These are phyloP conservation scores for Termitomyces sp. DNA, from an alignment of 768 basidiomycete genomes.

Conservation along the genomic window DNA sequence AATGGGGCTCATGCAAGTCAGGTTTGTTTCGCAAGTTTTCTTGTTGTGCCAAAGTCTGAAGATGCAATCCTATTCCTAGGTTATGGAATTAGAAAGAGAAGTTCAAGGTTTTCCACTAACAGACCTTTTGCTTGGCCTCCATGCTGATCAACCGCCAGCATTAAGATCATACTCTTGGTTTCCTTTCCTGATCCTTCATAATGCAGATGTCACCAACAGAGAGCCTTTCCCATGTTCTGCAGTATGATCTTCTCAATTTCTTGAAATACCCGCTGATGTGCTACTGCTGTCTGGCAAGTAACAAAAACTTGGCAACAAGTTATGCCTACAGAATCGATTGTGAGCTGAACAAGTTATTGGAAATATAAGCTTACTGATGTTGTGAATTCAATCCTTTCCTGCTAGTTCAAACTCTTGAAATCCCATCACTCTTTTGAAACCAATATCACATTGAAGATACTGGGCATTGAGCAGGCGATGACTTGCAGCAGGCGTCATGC, in stretches of 20 bases:
- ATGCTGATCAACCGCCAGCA: conserved; percentile 20
- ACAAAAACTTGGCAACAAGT: conserved; percentile 20
- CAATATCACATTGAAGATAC: neutral
- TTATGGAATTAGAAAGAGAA: no score
- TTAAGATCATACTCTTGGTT: conserved; percentile 17
- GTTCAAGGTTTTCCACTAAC: conserved; percentile 7
- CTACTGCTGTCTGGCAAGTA: conserved; percentile 18
- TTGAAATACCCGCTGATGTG: conserved; percentile 21
- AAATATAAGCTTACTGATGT: neutral
- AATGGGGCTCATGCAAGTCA: conserved; percentile 23
- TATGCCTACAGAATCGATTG: conserved; percentile 13
- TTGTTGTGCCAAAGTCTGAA: conserved; percentile 11
- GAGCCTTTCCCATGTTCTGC: conserved; percentile 19
- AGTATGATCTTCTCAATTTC: conserved; percentile 20
- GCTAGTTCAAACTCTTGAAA: neutral
- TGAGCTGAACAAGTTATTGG: no score
- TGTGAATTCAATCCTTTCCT: neutral
- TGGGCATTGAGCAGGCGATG: neutral
- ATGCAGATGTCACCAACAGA: conserved; percentile 24
- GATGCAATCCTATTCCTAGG: conserved; percentile 26
- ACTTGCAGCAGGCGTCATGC: neutral
- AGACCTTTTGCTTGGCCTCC: conserved; percentile 23
- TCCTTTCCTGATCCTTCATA: conserved; percentile 4
- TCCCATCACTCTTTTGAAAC: neutral
- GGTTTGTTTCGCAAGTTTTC: neutral